A percentile compares a stretch with the other conserved stretches of the same genome.
phyloP scores from a whole-genome alignment of 83 land plant genomes.

The Thuja plicata region DNA sequence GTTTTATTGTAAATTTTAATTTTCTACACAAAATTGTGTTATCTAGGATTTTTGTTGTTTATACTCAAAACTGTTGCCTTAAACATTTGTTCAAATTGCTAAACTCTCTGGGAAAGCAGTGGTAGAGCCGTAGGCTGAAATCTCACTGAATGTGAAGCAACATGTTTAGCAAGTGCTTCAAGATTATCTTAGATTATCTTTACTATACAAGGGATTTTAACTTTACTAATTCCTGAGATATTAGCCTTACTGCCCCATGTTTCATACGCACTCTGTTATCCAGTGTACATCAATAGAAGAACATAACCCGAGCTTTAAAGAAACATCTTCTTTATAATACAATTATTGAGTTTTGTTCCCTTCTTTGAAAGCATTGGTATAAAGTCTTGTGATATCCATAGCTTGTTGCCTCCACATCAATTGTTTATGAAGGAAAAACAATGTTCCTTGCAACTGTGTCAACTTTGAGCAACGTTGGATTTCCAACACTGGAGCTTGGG shows the following conservation, averaged over 20 bases:
- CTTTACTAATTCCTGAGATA: constrained; percentile 33
- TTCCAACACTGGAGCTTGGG: constrained; percentile 44
- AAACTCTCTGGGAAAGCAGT: neutral
- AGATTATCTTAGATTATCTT: constrained; percentile 46
- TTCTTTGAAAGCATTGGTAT: constrained; percentile 71
- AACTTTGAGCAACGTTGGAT: constrained; percentile 46
- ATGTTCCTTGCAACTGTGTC: constrained; percentile 38
- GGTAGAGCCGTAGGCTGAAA: neutral
- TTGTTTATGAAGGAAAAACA: constrained; percentile 40
- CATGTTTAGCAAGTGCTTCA: constrained; percentile 32
- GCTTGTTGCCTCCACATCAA: constrained; percentile 34
- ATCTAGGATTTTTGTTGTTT: neutral
- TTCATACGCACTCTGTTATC: constrained; percentile 34
- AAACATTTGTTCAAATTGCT: neutral
- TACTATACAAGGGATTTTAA: constrained; percentile 29
- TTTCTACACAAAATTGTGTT: neutral
- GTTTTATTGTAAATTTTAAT: neutral
- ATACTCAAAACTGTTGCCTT: neutral
- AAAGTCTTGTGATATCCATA: constrained; percentile 25
- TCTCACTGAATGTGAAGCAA: neutral
- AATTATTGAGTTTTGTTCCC: constrained; percentile 62
- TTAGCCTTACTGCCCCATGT: constrained; percentile 30
- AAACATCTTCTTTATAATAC: constrained; percentile 44
- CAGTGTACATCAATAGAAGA: constrained; percentile 16
- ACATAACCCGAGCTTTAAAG: constrained; percentile 3